Percentiles rank a stretch among this genome's conserved stretches.
These are phyloP conservation scores for Eucalyptus caleyi DNA, from an alignment of 345 rosid species.

Conservation along the genomic window DNA sequence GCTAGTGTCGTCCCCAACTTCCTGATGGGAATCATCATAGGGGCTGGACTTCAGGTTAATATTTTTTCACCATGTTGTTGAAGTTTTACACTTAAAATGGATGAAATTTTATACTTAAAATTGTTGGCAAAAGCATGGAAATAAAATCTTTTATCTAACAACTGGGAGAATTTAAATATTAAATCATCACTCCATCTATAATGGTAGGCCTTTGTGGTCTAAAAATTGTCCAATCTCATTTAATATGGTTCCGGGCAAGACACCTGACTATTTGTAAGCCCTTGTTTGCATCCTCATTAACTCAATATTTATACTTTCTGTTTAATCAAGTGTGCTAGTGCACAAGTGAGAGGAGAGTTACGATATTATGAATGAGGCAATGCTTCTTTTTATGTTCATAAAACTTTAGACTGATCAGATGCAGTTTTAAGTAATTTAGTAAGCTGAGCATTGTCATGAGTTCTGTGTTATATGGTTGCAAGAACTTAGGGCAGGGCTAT, in stretches of 20 bases:
- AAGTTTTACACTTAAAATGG: neutral
- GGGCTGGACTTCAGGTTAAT: slow-evolving; percentile 84
- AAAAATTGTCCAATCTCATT: neutral
- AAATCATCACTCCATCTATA: neutral
- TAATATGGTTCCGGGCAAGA: neutral
- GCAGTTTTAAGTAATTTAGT: neutral
- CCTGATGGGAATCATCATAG: slow-evolving; percentile 96
- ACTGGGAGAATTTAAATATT: neutral
- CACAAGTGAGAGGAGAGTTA: neutral
- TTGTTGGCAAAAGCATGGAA: neutral
- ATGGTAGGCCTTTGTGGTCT: neutral
- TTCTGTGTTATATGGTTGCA: neutral
- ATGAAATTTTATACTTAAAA: neutral
- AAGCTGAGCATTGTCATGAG: neutral
- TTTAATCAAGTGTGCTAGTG: neutral
- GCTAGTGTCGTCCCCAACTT: slow-evolving; percentile 91
- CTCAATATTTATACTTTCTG: neutral
- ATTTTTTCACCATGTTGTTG: neutral
- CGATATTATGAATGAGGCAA: neutral
- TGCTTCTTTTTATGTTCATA: neutral
- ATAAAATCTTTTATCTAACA: neutral
- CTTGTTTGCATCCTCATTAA: neutral
- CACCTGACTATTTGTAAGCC: neutral
- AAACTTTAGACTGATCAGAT: neutral
- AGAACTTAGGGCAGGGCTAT: neutral